Base-by-base conservation (phyloP, 1,139 yeast genomes). In the Wickerhamomyces sp. region DNA sequence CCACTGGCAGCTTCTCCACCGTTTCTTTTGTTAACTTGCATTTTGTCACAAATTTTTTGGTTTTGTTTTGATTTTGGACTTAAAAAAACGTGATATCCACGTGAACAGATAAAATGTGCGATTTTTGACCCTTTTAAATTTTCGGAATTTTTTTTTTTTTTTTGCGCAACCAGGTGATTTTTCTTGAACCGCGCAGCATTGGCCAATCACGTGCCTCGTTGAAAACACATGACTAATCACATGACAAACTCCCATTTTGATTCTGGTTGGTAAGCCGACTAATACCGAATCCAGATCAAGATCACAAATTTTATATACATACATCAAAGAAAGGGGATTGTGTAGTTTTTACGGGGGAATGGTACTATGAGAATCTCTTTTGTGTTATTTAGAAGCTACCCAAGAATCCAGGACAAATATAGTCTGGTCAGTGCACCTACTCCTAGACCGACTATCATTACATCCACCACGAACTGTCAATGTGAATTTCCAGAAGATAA, bases 401-500 rank as follows among this genome's bases (percentile, higher is more conserved):
- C 38, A 5, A 28, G 36, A 16, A 35, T 49, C 10, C 44, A 43
- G 5, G 40, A 41, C 13, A 41, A 36, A 33, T 50, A 50, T 33
- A 43, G 38, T 13, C 46, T 49, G 19, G 17, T 48, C 1, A 46
- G 41, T 8, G 25, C 31, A 1, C 41, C 40, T 4, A 35, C 45
- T 14, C 50, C 54, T 1, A 15, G 31, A 7, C 54, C 55, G 2
- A 14, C 29, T 12, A 31, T 49, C 18, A 31, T 31, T 7, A 39
- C 50, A 2, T 22, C 43, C 3, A 78, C 85, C 0, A 67, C 62
- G 46, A 33, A 32, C 7, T 81, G 90, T 50, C 55, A 59, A 42
- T 80, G 78, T 0, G 54, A 56, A 18, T 66, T 74, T 29, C 76
- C 79, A 1, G 38, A 43, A 1, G 65, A 59, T 20, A 64, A 67